A percentile compares a stretch with the other conserved stretches of the same genome.
These are phyloP conservation scores for Candida tibetensis DNA, from an alignment of 805 yeast genomes.

Conservation along the genomic window DNA sequence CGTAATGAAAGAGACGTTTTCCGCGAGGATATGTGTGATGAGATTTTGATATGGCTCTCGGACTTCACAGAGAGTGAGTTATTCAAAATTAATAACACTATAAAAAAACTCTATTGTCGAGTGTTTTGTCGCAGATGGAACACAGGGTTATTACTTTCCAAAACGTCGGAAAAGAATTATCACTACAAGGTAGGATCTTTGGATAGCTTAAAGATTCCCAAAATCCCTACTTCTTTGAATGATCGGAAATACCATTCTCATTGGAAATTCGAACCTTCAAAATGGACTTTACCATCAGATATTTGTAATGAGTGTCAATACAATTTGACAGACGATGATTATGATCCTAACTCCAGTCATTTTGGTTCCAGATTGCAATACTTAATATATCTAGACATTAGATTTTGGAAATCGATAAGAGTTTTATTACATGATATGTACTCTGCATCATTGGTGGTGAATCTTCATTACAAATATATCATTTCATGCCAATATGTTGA, in stretches of 20 bases:
- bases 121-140: constrained; percentile 64
- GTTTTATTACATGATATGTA: constrained; percentile 59
- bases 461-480: constrained; percentile 51
- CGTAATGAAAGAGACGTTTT: constrained; percentile 66
- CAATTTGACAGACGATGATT: constrained; percentile 29
- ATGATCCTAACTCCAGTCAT: constrained; percentile 22
- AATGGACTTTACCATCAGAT: constrained; percentile 47
- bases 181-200: constrained; percentile 31
- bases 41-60: constrained; percentile 62
- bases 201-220: constrained; percentile 39
- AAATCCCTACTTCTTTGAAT: constrained; percentile 19
- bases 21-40: constrained; percentile 78
- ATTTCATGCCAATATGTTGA: constrained; percentile 80
- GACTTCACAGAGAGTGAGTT: constrained; percentile 56
- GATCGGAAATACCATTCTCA: constrained; percentile 17
- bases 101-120: constrained; percentile 51
- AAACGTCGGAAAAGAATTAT: constrained; percentile 5
- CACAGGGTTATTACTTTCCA: constrained; percentile 39
- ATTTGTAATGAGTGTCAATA: constrained; percentile 50
- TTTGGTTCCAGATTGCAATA: constrained; percentile 58
- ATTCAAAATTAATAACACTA: constrained; percentile 44
- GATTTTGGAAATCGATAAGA: constrained; percentile 69
- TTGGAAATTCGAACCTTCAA: constrained; percentile 40
- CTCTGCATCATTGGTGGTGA: constrained; percentile 62
- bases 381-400: constrained; percentile 60